Base-by-base conservation (phyloP, 2,329 filamentous ascomycete species). In the Microsporum ferrugineum region DNA sequence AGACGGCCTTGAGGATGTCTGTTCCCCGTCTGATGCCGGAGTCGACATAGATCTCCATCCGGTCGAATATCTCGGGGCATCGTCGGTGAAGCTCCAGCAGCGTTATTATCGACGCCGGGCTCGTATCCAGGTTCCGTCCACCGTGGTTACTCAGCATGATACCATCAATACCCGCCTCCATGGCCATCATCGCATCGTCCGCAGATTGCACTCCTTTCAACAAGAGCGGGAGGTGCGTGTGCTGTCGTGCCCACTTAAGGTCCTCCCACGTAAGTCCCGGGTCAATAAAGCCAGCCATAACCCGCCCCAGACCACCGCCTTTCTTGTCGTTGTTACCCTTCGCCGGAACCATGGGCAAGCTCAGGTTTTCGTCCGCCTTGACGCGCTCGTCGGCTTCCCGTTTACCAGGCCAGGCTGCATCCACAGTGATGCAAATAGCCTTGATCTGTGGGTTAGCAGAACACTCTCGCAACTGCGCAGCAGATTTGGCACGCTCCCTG, bases 101-200 rank as follows among this genome's bases (percentile, higher is more conserved):
- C 0, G 79, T 78, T 17, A 82, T 71, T 5, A 82, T 78, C 0
- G 76, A 76, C 0, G 80, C 77, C 34, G 69, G 79, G 47, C 71
- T 75, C 36, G 78, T 80, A 58, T 84, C 82, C 1, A 82, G 72
- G 1, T 80, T 80, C 33, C 82, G 73, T 2, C 82, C 82, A 17
- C 82, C 82, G 60, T 84, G 82, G 63, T 84, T 85, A 63, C 78
- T 82, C 38, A 85, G 65, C 61, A 83, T 69, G 55, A 84, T 80
- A 0, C 81, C 82, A 61, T 82, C 77, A 56, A 80, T 73, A 0
- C 80, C 80, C 60, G 75, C 70, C 51, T 78, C 70, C 60, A 79
- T 75, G 0, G 82, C 81, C 41, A 75, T 66, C 12, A 74, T 75
- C 0, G 82, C 82, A 66, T 85, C 82, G 33, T 80, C 79, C 0